Base-by-base conservation (phyloP, 1,284 basidiomycete genomes). In the Ceratobasidium papillatum region DNA sequence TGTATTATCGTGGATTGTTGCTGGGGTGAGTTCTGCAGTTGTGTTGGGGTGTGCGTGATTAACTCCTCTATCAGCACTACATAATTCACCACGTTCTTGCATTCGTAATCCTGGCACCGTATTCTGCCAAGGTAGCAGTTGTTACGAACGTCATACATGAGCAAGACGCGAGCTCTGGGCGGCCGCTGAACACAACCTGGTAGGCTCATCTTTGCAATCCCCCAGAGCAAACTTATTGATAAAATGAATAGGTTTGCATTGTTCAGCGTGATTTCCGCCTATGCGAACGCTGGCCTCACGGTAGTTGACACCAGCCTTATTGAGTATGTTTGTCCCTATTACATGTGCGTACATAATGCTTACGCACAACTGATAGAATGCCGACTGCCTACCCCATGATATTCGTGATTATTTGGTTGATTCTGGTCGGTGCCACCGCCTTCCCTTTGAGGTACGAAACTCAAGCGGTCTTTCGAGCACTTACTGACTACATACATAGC, bases 1-100 rank as follows among this genome's bases (percentile, higher is more conserved):
- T 19, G 69, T 63, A 14, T 63, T 73, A 34, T 73, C 59, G 36
- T 73, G 69, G 69, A 73, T 73, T 32, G 59, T 73, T 19, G 58
- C 45, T 0, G 69, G 69, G 47, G 69, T 73, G 58, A 61, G 69
- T 73, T 27, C 9, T 9, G 17, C 17, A 34, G 34, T 4, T 36
- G 25, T 22, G 49, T 27, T 27, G 22, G 27, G 54, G 54, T 30
- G 36, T 22, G n/a, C 25, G 38, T 27, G 36, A 38, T 25, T 38
- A n/a, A 30, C 3, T 51, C 22, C 17, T 49, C 47, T 25, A 52
- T 1, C 32, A 73, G 69, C 47, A 73, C 43, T 63, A 73, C 30
- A 27, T 73, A 19, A 11, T 62, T 9, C 30, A 62, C 59, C 69
- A 73, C 25, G 47, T 19, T 2, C 49, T 73, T 4, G 69, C 69